phyloP scores from a whole-genome alignment of 2,329 filamentous ascomycete genomes.

The Ampelomyces quisqualis region DNA sequence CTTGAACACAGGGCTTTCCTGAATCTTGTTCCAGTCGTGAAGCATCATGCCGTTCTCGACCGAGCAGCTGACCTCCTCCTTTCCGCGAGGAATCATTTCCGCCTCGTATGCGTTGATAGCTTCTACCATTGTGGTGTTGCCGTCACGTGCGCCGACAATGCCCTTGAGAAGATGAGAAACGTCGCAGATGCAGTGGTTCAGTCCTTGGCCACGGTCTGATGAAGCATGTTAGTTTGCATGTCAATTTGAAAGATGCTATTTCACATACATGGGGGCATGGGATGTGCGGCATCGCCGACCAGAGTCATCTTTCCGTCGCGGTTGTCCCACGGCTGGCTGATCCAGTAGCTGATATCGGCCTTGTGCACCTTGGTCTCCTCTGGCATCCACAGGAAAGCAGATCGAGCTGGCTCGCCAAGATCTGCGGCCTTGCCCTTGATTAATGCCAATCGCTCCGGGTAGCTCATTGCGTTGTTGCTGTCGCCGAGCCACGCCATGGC shows the following conservation, averaged over 20 bases:
- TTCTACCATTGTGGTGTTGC: not conserved
- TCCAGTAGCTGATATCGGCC: conserved; percentile 6
- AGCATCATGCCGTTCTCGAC: conserved; percentile 7
- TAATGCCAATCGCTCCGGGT: conserved; percentile 1
- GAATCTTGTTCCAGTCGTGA: conserved; percentile 5
- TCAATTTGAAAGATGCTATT: not conserved
- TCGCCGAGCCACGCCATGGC: conserved; percentile 4
- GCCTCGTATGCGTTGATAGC: conserved; percentile 2
- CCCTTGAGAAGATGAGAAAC: not conserved
- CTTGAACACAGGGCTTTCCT: conserved; percentile 4
- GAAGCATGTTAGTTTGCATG: not conserved
- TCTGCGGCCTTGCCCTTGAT: conserved; percentile 3
- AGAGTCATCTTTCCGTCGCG: conserved; percentile 26
- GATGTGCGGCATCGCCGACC: conserved; percentile 36
- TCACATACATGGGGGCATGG: conserved; percentile 34
- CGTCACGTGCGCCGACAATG: not conserved
- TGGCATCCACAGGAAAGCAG: conserved; percentile 4
- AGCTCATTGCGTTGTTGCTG: not conserved
- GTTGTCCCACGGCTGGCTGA: conserved; percentile 23
- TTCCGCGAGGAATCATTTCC: conserved; percentile 2
- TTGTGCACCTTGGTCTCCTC: conserved; percentile 4
- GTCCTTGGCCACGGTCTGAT: conserved; percentile 3
- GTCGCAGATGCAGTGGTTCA: conserved; percentile 3
- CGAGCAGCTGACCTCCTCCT: conserved; percentile 4
- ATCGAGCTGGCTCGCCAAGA: conserved; percentile 3